Conservation (phyloP, 305 asterid genomes). For the Plantago lanceolata region DNA sequence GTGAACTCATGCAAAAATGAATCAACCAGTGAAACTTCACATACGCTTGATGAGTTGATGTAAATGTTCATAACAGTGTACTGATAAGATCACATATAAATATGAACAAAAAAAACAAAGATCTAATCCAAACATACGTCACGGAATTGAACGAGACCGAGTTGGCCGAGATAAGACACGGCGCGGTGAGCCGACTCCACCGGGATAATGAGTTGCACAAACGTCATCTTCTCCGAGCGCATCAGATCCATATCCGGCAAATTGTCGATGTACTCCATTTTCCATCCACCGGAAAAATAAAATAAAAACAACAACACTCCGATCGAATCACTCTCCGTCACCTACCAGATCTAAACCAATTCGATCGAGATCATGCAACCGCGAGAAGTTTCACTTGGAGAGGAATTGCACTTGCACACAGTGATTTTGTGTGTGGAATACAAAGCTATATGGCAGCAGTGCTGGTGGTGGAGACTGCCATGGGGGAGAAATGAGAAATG, state of each 20-base stretch:
- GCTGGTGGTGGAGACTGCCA: constrained; percentile 38
- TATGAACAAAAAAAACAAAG: constrained; percentile 21
- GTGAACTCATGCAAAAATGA: too few relatives aligned
- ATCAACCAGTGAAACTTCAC: not conserved
- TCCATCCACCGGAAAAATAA: constrained; percentile 37
- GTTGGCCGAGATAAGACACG: constrained; percentile 77
- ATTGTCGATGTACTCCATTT: constrained; percentile 64
- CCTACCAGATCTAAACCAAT: constrained; percentile 40
- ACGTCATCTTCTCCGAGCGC: constrained; percentile 98
- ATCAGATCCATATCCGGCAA: constrained; percentile 96
- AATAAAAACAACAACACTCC: too few relatives aligned
- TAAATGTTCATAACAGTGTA: not conserved
- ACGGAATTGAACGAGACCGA: constrained; percentile 88
- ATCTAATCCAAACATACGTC: constrained; percentile 59
- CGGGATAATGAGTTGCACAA: constrained; percentile 87
- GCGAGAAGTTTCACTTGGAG: constrained; percentile 16
- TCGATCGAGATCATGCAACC: constrained; percentile 24
- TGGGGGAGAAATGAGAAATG: constrained; percentile 30
- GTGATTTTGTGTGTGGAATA: constrained; percentile 1
- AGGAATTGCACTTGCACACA: not conserved
- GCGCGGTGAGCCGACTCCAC: constrained; percentile 95
- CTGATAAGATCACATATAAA: constrained; percentile 4
- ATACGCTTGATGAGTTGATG: not conserved
- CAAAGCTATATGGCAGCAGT: constrained; percentile 9
- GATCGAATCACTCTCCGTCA: constrained; percentile 27